Base-by-base conservation (phyloP, 2,329 filamentous ascomycete species). In the Scedosporium minutisporum region DNA sequence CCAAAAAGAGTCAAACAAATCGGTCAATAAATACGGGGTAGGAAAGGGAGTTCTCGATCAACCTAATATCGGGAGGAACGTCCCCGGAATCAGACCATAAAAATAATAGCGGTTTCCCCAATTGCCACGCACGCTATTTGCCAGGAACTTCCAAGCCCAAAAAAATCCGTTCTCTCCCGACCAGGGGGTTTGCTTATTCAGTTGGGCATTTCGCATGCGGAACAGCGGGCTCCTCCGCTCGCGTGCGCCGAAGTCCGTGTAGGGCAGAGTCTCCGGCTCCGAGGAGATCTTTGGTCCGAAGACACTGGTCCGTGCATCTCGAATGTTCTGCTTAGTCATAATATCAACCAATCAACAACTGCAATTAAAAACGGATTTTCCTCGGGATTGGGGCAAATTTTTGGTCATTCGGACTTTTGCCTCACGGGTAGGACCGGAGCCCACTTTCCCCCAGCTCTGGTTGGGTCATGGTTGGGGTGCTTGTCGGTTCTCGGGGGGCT, bases 231-330 rank as follows among this genome's bases (percentile, higher is more conserved):
- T 55, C 51, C 55, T 58, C 55, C 55, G 16, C 46, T 38, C 27
- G 16, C 7, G 16, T 58, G 14, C 55, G 27, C 55, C 27, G 55
- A 58, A 58, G n/a, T 58, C 55, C 55, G 55, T 41, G 55, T 58
- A 58, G 27, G 55, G 55, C 55, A 58, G 55, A 58, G 27, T 27
- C 16, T 18, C 55, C 55, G 55, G 55, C 55, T 58, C 55, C 55
- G 55, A 58, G 33, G 55, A 41, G 55, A 58, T 33, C 16, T 16
- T 16, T 18, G 16, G 21, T 38, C 33, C 55, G 27, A 41, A 58
- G 33, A 27, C 10, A 10, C 53, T 38, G 55, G 51, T 55, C 51
- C 51, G 51, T 55, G 51, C 51, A 27, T 14, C 18, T 16, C n/a
- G 14, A 16, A n/a, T 18, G 25, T 6, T 16, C n/a, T 41, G 55